Conservation (phyloP, 2,329 filamentous ascomycete genomes). For the Tolypocladium cylindrosporum region DNA sequence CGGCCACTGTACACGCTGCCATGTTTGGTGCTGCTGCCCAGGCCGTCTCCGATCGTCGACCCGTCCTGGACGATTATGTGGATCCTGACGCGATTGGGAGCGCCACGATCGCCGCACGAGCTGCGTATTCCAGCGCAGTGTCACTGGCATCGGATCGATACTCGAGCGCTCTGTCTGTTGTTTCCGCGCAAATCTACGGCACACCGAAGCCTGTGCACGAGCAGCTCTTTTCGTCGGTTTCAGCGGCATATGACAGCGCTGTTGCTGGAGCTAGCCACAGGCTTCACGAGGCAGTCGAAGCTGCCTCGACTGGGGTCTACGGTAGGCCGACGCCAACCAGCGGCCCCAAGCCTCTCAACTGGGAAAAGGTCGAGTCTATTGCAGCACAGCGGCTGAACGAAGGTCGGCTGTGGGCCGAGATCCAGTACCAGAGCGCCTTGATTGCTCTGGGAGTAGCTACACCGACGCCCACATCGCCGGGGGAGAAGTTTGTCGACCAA, state of each 20-base stretch:
- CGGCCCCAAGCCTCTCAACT: slow-evolving; percentile 30
- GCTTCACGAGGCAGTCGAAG: slow-evolving; percentile 43
- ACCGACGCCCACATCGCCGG: slow-evolving; percentile 33
- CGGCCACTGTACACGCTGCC: slow-evolving; percentile 31
- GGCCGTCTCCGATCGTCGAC: slow-evolving; percentile 34
- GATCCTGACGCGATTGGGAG: slow-evolving; percentile 24
- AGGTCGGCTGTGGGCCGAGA: slow-evolving; percentile 59
- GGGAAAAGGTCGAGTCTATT: slow-evolving; percentile 47
- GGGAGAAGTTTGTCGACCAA: slow-evolving; percentile 50
- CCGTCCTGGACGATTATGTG: slow-evolving; percentile 35
- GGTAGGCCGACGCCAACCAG: slow-evolving; percentile 35
- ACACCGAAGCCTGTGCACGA: slow-evolving; percentile 60
- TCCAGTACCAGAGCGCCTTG: slow-evolving; percentile 61
- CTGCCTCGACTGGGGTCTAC: slow-evolving; percentile 39
- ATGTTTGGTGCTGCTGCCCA: slow-evolving; percentile 42
- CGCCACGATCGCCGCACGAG: slow-evolving; percentile 35
- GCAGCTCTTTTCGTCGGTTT: slow-evolving; percentile 58
- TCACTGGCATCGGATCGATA: slow-evolving; percentile 59
- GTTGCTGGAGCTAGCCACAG: slow-evolving; percentile 50
- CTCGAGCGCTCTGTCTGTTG: slow-evolving; percentile 53
- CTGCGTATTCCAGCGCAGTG: slow-evolving; percentile 55
- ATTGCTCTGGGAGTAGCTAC: slow-evolving; percentile 54
- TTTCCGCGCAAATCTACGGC: slow-evolving; percentile 58
- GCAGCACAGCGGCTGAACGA: slow-evolving; percentile 61
- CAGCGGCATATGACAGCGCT: slow-evolving; percentile 57